phyloP scores from a whole-genome alignment of 768 basidiomycete species.

The Collybia sordida region DNA sequence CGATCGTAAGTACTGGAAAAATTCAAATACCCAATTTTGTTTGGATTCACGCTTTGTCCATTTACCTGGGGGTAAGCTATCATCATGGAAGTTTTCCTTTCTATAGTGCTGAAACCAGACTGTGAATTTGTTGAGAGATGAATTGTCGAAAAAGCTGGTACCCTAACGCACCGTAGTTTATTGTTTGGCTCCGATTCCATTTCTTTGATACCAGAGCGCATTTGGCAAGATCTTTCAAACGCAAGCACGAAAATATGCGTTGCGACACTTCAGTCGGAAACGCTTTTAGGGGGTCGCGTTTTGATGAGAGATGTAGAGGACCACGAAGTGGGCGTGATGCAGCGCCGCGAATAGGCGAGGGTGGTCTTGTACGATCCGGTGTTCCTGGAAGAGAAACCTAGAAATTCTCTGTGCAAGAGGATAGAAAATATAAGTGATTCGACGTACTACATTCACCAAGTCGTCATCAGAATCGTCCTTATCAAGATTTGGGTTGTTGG shows the following conservation, averaged over 20 bases:
- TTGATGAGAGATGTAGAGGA: slow-evolving; percentile 41
- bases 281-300: slow-evolving; percentile 60
- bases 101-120: slow-evolving; percentile 96
- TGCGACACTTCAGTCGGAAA: slow-evolving; percentile 85
- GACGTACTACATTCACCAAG: slow-evolving; percentile 68
- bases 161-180: slow-evolving; percentile 80
- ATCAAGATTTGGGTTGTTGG: slow-evolving; percentile 26
- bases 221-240: slow-evolving; percentile 65
- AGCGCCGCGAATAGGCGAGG: slow-evolving; percentile 50
- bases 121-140: slow-evolving; percentile 24
- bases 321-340: slow-evolving; percentile 49
- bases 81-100: slow-evolving; percentile 83
- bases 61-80: slow-evolving; percentile 74
- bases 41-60: slow-evolving; percentile 96
- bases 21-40: slow-evolving; percentile 73
- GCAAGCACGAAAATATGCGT: slow-evolving; percentile 65
- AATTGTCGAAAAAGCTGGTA: background rate
- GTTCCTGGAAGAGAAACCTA: slow-evolving; percentile 71
- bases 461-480: slow-evolving; percentile 68
- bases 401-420: slow-evolving; percentile 7
- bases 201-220: slow-evolving; percentile 82
- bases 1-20: background rate
- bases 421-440: slow-evolving; percentile 1
- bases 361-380: slow-evolving; percentile 62
- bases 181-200: slow-evolving; percentile 86